These are phyloP conservation scores for Dicorynia guianensis DNA, from an alignment of 306 rosid genomes.

Conservation along the genomic window DNA sequence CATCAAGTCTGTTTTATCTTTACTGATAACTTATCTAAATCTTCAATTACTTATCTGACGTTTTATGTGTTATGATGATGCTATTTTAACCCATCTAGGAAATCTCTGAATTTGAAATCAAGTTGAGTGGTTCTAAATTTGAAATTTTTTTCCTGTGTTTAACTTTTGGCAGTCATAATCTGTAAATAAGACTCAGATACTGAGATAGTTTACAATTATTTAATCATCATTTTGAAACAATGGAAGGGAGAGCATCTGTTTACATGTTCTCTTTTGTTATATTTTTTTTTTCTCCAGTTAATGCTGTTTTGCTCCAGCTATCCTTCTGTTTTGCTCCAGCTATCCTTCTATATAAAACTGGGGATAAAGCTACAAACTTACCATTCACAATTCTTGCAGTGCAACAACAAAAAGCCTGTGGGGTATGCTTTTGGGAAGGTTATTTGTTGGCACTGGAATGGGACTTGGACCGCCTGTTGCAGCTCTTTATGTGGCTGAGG, in stretches of 20 bases:
- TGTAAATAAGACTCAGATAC: background rate
- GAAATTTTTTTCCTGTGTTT: background rate
- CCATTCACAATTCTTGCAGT: slow-evolving; percentile 50
- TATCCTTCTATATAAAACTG: slow-evolving; percentile 23
- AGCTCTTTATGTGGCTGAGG: slow-evolving; percentile 91
- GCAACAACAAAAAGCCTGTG: slow-evolving; percentile 70
- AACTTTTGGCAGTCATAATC: background rate
- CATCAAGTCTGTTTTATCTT: background rate
- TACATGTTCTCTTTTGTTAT: background rate
- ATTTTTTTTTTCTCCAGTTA: background rate
- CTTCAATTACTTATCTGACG: background rate
- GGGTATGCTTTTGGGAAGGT: slow-evolving; percentile 91
- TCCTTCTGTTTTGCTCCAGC: slow-evolving; percentile 15
- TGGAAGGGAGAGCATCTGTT: background rate
- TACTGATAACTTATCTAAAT: slow-evolving; percentile 1
- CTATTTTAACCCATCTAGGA: background rate
- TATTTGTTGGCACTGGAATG: slow-evolving; percentile 86
- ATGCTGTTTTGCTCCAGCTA: background rate
- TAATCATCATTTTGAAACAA: slow-evolving; percentile 4
- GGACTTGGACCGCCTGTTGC: slow-evolving; percentile 90
- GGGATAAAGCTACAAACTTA: slow-evolving; percentile 38
- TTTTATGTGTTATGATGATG: slow-evolving; percentile 5
- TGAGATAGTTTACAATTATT: slow-evolving; percentile 21
- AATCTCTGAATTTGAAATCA: background rate
- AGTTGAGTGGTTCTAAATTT: background rate